Base-by-base conservation (phyloP, 2,329 filamentous ascomycete species). In the Neodidymelliopsis sp. region DNA sequence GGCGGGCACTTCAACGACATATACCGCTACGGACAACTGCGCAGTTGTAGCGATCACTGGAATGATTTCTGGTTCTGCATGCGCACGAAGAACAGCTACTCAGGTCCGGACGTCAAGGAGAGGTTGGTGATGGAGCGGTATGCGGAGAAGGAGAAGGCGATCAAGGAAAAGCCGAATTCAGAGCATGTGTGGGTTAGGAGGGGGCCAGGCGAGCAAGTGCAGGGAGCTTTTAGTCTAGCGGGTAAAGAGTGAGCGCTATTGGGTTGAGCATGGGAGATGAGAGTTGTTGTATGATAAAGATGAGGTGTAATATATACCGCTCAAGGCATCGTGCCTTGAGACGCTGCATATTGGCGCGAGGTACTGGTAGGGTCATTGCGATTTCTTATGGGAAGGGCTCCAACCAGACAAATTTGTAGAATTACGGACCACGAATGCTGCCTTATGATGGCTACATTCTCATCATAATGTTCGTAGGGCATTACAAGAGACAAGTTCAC, bases 61-160 rank as follows among this genome's bases (percentile, higher is more conserved):
- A 83, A 87, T 53, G 90, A 96, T 73, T 97, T 96, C 75, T 96
- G 92, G 89, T 93, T 97, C 77, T 99, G 94, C 79, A 97, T 97
- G 92, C 86, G 90, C 57, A 86, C 86, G 27, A 86, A 88, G 64
- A 63, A 64, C 16, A 81, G 81, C 2, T 85, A 85, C 65, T 73
- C 80, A 0, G 81, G 83, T 18, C 75, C 80, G 31, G 76, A 84
- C 59, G 56, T 56, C 24, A 84, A 84, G 63, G 84, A 82, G 51
- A 81, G 75, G 56, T 68, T 75, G 61, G 81, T 95, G 45, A 78
- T 79, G 52, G 84, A 84, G 36, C 84, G 87, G 73, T 90, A 92
- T 74, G 79, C 84, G 55, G 79, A 82, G 57, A 88, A 86, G 72
- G 82, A 82, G 28, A 75, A 77, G 57, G 88, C 85, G 70, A 88